These are phyloP conservation scores for Galerina sulciceps DNA, from an alignment of 768 basidiomycete genomes.

Conservation along the genomic window DNA sequence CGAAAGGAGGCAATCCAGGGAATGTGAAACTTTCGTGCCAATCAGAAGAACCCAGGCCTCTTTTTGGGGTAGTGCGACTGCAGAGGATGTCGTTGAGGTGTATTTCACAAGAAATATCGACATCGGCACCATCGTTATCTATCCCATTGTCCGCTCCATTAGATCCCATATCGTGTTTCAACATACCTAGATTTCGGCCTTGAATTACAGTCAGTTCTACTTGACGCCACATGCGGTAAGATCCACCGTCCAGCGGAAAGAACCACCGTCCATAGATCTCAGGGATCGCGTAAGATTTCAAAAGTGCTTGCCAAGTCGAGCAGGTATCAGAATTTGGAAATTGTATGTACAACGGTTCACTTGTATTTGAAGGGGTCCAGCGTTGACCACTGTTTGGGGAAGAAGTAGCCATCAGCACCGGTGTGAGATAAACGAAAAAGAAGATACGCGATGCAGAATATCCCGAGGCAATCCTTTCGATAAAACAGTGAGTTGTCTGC, in stretches of 20 bases:
- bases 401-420: neutral
- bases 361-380: slow-evolving; percentile 53
- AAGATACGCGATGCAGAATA: slow-evolving; percentile 64
- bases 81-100: slow-evolving; percentile 66
- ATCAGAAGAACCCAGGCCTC: slow-evolving; percentile 65
- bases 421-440: neutral
- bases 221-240: slow-evolving; percentile 89
- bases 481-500: slow-evolving; percentile 79
- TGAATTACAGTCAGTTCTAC: slow-evolving; percentile 75
- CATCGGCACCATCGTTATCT: slow-evolving; percentile 60
- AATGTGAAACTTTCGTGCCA: slow-evolving; percentile 86
- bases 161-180: slow-evolving; percentile 27
- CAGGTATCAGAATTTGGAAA: slow-evolving; percentile 67
- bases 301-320: slow-evolving; percentile 78
- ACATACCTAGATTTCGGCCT: slow-evolving; percentile 72
- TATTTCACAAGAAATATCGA: slow-evolving; percentile 82
- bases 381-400: slow-evolving; percentile 52
- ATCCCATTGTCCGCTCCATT: slow-evolving; percentile 31
- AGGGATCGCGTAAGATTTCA: slow-evolving; percentile 80
- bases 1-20: slow-evolving; percentile 79
- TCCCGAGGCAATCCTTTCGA: slow-evolving; percentile 74
- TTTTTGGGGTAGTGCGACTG: slow-evolving; percentile 77
- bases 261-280: slow-evolving; percentile 74
- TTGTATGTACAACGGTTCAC: slow-evolving; percentile 76
- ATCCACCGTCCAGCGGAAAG: slow-evolving; percentile 64